These are phyloP conservation scores for Aciculosporium take DNA, from an alignment of 2,329 filamentous ascomycete genomes.

Conservation along the genomic window DNA sequence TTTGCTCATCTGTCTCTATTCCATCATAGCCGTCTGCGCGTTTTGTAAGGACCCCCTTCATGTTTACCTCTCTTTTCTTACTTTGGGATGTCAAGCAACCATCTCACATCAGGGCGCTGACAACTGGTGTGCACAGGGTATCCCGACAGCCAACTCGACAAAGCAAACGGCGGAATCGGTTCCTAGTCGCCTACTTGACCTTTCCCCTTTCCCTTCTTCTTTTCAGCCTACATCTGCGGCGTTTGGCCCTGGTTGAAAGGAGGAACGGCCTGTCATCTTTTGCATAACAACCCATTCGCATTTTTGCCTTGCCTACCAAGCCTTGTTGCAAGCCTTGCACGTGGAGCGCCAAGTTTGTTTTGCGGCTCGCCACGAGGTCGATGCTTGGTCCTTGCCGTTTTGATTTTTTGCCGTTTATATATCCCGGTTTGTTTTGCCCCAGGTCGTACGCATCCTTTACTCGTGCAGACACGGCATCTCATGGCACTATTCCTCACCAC, in stretches of 20 bases:
- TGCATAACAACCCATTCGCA: background rate
- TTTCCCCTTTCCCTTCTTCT: background rate
- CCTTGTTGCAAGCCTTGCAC: too few relatives aligned
- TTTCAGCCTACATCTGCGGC: background rate
- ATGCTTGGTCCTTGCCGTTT: too few relatives aligned
- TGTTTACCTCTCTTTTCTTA: background rate
- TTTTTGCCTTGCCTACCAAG: too few relatives aligned
- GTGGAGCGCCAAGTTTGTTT: too few relatives aligned
- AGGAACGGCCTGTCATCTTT: background rate
- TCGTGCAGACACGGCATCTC: too few relatives aligned
- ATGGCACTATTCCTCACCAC: too few relatives aligned
- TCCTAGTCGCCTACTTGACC: background rate
- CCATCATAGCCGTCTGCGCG: constrained; percentile 61
- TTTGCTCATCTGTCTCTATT: constrained; percentile 60
- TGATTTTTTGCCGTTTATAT: too few relatives aligned
- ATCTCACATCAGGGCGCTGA: background rate
- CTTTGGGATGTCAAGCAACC: too few relatives aligned
- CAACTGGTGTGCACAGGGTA: constrained; percentile 3
- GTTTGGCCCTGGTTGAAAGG: background rate
- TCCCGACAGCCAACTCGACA: constrained; percentile 5
- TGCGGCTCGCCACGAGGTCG: too few relatives aligned
- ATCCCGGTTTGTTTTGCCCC: too few relatives aligned
- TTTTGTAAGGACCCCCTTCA: constrained; percentile 35
- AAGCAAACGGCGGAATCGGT: constrained; percentile 1
- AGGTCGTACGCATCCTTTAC: too few relatives aligned